phyloP scores from a whole-genome alignment of 805 yeast species.

The Candida montana region DNA sequence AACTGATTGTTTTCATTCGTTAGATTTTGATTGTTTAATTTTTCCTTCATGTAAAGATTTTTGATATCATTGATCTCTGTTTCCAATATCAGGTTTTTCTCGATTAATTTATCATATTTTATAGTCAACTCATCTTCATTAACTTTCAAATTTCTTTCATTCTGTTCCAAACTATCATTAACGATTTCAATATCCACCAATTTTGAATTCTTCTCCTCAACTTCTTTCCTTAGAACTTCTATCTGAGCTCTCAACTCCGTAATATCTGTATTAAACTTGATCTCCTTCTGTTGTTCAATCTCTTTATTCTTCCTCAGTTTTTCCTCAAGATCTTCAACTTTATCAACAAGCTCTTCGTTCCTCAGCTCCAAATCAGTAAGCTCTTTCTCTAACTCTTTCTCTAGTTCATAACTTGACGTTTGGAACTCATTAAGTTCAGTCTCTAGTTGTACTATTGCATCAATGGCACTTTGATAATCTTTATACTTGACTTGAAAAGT shows the following conservation, averaged over 20 bases:
- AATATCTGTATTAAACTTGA: slow-evolving; percentile 20
- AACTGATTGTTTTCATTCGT: slow-evolving; percentile 20
- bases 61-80: slow-evolving; percentile 29
- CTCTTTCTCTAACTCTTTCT: slow-evolving; percentile 40
- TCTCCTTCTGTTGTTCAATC: slow-evolving; percentile 24
- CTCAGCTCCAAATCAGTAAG: slow-evolving; percentile 26
- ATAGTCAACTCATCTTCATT: slow-evolving; percentile 31
- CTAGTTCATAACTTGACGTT: slow-evolving; percentile 38
- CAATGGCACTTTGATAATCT: slow-evolving; percentile 27
- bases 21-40: slow-evolving; percentile 25
- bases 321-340: slow-evolving; percentile 15
- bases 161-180: slow-evolving; percentile 40
- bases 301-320: slow-evolving; percentile 26
- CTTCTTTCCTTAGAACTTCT: slow-evolving; percentile 25
- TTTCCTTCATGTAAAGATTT: slow-evolving; percentile 23
- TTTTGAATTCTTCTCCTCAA: slow-evolving; percentile 26
- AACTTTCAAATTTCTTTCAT: slow-evolving; percentile 30
- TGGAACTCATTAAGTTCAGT: slow-evolving; percentile 38
- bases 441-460: slow-evolving; percentile 36
- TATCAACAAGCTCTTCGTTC: slow-evolving; percentile 19
- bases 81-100: slow-evolving; percentile 34
- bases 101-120: slow-evolving; percentile 32
- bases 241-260: slow-evolving; percentile 19
- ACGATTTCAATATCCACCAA: slow-evolving; percentile 37
- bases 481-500: slow-evolving; percentile 20